A percentile compares a stretch with the other conserved stretches of the same genome.
phyloP scores from a whole-genome alignment of 176 grass and related monocot genomes.

The Saccharum officinarum region DNA sequence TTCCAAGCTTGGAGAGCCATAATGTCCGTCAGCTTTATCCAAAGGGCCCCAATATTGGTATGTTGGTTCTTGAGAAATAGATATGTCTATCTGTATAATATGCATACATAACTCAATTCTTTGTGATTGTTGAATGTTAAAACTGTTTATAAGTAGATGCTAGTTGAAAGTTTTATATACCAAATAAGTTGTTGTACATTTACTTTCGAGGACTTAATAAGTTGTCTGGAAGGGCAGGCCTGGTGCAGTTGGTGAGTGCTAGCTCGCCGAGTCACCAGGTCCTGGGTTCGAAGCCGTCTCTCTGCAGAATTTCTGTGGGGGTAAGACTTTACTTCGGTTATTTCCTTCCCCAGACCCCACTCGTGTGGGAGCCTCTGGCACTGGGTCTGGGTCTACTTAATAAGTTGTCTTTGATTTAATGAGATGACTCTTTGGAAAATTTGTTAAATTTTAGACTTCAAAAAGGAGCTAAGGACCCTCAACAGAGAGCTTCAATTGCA shows the following conservation, averaged over 20 bases:
- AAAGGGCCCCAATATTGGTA: constrained; percentile 65
- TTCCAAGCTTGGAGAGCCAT: constrained; percentile 88
- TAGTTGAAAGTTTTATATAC: not conserved
- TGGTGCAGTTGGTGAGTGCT: too few species aligned
- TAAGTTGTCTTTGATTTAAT: not conserved
- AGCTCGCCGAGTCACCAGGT: too few species aligned
- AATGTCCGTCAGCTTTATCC: constrained; percentile 84
- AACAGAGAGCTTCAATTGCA: constrained; percentile 97
- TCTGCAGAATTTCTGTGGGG: too few species aligned
- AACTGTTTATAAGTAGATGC: not conserved
- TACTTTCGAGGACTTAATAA: constrained; percentile 16
- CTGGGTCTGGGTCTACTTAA: too few species aligned
- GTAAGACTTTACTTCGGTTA: too few species aligned
- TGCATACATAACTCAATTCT: not conserved
- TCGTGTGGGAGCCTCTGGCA: too few species aligned
- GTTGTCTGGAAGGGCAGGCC: too few species aligned
- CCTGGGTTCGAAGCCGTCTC: too few species aligned
- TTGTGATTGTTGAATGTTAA: constrained; percentile 16
- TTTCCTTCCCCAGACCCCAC: too few species aligned
- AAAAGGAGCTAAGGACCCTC: constrained; percentile 79
- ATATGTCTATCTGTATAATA: not conserved
- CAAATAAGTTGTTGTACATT: not conserved
- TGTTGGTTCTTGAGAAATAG: not conserved
- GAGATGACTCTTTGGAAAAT: not conserved
- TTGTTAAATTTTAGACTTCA: constrained; percentile 71